Conservation (phyloP, 2,329 filamentous ascomycete species). For the Fusarium marasasianum region DNA sequence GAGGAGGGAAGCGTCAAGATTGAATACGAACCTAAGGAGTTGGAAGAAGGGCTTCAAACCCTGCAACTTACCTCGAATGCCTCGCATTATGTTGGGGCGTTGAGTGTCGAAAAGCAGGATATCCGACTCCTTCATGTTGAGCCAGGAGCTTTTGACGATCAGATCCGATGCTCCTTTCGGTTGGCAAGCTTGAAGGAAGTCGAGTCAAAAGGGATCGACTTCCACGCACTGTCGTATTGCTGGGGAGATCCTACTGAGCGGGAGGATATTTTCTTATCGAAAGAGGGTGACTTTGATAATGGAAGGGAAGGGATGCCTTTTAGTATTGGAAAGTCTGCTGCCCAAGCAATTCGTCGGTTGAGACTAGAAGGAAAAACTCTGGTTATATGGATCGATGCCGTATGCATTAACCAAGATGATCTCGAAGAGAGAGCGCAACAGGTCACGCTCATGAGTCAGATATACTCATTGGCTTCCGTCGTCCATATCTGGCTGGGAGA, state of each 20-base stretch:
- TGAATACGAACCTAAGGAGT: slow-evolving; percentile 5
- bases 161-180: slow-evolving; percentile 6
- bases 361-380: background rate
- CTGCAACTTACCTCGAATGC: background rate
- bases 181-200: background rate
- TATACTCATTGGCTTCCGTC: slow-evolving; percentile 2
- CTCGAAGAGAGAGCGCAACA: slow-evolving; percentile 29
- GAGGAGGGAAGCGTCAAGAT: slow-evolving; percentile 20
- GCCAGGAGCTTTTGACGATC: slow-evolving; percentile 14
- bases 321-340: slow-evolving; percentile 15
- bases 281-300: rapidly evolving
- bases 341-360: slow-evolving; percentile 7
- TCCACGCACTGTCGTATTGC: slow-evolving; percentile 26
- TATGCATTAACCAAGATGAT: slow-evolving; percentile 37
- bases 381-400: slow-evolving; percentile 33
- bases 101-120: background rate
- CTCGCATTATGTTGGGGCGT: background rate
- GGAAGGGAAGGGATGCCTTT: background rate
- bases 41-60: background rate
- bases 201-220: background rate
- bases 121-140: slow-evolving; percentile 19
- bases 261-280: background rate
- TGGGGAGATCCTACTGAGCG: slow-evolving; percentile 22
- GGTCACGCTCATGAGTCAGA: slow-evolving; percentile 27
- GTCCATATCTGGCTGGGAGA: slow-evolving; percentile 33